A percentile compares a stretch with the other conserved stretches of the same genome.
phyloP scores from a whole-genome alignment of 805 yeast species.

The Sugiyamaella marilandica region DNA sequence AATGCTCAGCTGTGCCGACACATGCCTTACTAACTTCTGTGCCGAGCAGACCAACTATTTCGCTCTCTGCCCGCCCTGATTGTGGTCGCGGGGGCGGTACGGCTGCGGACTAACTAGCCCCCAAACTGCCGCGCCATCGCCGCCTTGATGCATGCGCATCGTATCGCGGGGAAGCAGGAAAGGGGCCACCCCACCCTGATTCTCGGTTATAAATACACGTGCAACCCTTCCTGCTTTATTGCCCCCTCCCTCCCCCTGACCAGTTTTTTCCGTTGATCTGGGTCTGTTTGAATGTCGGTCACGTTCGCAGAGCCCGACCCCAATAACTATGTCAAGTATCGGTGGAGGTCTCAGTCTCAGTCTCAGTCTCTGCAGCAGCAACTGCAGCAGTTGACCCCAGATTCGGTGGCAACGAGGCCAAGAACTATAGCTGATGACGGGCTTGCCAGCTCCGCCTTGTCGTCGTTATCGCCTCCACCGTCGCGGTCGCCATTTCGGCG shows the following conservation, averaged over 20 bases:
- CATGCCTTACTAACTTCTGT: too few relatives aligned
- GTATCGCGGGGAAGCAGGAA: slow-evolving; percentile 1
- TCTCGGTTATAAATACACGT: slow-evolving; percentile 1
- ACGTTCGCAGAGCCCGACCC: slow-evolving; percentile 22
- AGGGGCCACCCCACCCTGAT: too few relatives aligned
- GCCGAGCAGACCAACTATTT: too few relatives aligned
- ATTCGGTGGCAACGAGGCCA: background rate
- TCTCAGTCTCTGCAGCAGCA: background rate
- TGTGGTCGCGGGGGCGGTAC: too few relatives aligned
- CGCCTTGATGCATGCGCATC: background rate
- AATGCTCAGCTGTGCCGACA: too few relatives aligned
- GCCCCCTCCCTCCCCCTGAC: too few relatives aligned
- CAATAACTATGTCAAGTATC: slow-evolving; percentile 12
- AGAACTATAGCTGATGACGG: background rate
- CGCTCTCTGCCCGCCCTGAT: too few relatives aligned
- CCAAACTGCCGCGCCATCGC: background rate
- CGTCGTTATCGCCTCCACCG: background rate
- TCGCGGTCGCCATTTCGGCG: slow-evolving; percentile 8
- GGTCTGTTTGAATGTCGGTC: slow-evolving; percentile 14
- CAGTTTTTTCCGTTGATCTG: background rate
- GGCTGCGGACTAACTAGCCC: background rate
- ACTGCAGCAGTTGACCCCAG: background rate
- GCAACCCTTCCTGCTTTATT: background rate
- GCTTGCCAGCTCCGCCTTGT: background rate
- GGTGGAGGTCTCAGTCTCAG: slow-evolving; percentile 1